Evolutionary conservation across 352 stramenopile genomes (phyloP), one percentile per base, ranked within the genome.

Genomic region (Stephanocyclus meneghinianus): DNA sequence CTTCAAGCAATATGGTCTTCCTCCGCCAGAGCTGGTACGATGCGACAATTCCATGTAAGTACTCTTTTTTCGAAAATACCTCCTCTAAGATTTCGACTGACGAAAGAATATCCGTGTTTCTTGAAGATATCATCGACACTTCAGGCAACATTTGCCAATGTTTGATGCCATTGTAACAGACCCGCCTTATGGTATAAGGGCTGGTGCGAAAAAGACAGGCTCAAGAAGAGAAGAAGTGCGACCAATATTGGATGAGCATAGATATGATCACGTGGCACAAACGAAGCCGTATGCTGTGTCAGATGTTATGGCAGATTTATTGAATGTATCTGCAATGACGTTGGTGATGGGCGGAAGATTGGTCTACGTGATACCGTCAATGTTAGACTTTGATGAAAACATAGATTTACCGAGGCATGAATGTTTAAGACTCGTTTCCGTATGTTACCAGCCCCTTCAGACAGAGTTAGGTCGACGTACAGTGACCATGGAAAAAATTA

Each of bases 251-350:
- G 87, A 94, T 16, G 90, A 97, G 37, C 90, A 96, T 70, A 83
- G 95, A 50, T 83, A 93, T 48, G 95, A 96, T 73, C 97, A 99
- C 84, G 98, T 99, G 76, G 94, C 96, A 16, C 94, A 95, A 53
- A 99, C 97, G 13, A 93, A 97, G 76, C 91, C 94, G 37, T 99
- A 99, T 88, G 86, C 94, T 5, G 95, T 97, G 6, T 96, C 97
- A 50, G 97, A 99, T 84, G 96, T 99, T 45, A 98, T 99, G 95
- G 91, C 92, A 0, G 97, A 99, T 83, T 82, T 99, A 56, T 87
- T 99, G 21, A 91, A 97, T 75, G 95, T 98, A 71, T 80, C 90
- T 15, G 88, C 90, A 37, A 76, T 84, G 51, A 87, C 80, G 0
- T 75, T 94, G n/a, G 74, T 77, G 18, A 61, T 90, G 40, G 77